A percentile compares a stretch with the other conserved stretches of the same genome.
These are phyloP conservation scores for Tolypocladium endophyticum DNA, from an alignment of 2,329 filamentous ascomycete genomes.

Conservation along the genomic window DNA sequence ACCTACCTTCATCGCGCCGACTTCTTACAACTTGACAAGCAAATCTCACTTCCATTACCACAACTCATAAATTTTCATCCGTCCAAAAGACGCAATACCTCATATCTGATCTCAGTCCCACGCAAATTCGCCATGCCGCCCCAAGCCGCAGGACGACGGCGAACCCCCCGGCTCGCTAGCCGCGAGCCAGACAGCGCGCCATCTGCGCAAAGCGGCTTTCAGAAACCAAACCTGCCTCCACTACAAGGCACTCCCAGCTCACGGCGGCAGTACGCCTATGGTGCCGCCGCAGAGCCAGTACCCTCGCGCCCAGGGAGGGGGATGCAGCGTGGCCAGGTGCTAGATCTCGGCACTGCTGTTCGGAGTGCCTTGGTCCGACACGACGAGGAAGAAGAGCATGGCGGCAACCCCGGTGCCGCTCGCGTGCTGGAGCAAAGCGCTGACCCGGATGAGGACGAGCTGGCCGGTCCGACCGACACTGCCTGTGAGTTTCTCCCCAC, in stretches of 20 bases:
- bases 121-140: slow-evolving; percentile 7
- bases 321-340: slow-evolving; percentile 6
- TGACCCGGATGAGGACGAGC: slow-evolving; percentile 11
- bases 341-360: slow-evolving; percentile 18
- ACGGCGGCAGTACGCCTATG: slow-evolving; percentile 26
- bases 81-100: neutral
- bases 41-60: neutral
- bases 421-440: neutral
- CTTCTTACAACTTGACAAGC: neutral
- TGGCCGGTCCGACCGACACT: slow-evolving; percentile 4
- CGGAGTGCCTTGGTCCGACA: slow-evolving; percentile 13
- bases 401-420: neutral
- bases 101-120: neutral
- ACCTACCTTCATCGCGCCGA: neutral
- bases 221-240: slow-evolving; percentile 14
- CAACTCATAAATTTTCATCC: neutral
- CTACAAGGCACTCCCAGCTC: slow-evolving; percentile 22
- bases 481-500: neutral
- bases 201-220: slow-evolving; percentile 6
- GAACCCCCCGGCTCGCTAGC: slow-evolving; percentile 1
- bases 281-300: slow-evolving; percentile 23
- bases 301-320: slow-evolving; percentile 10
- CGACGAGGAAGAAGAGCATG: slow-evolving; percentile 5
- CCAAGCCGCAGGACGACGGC: slow-evolving; percentile 3
- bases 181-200: slow-evolving; percentile 4